Evolutionary conservation across 768 basidiomycete species (phyloP), one percentile per base, ranked within the genome.

Genomic region (Gymnopilus junonius): DNA sequence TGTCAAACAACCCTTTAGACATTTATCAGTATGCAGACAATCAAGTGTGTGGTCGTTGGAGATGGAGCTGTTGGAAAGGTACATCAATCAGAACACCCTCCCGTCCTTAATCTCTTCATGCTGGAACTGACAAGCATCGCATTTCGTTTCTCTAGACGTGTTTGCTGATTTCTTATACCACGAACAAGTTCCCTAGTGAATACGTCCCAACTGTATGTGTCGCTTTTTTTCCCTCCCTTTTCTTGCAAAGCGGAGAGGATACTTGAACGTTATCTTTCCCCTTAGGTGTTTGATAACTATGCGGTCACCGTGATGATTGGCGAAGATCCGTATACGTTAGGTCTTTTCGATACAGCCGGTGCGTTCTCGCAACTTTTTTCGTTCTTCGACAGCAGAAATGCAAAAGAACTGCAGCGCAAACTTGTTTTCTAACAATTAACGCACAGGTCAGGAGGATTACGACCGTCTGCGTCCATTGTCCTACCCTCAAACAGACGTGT

Each of bases 281-380:
- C 58, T 17, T 79, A 94, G 93, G 91, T 95, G 63, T 95, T 95
- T 77, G 94, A 97, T 79, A 97, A 97, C 79, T 96, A 96, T 80
- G 97, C 97, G 65, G 97, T 99, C 65, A 99, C 97, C n/a, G 97
- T 99, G 62, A 99, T 99, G 97, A 99, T 99, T 80, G 97, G 97
- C 57, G 97, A 99, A 73, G 97, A 99, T 79, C 97, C 97, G 57
- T 99, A 99, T 78, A 99, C 97, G 67, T 81, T 99, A 74, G 97
- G 97, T 60, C 78, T 99, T 69, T 99, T 99, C 78, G 97, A 99
- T 85, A 99, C 97, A 63, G 97, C 97, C 70, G 95, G 95, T 95
- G 67, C 70, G 92, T 85, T 58, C 31, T 34, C 48, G 29, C 32
- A n/a, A 17, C 23, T 17, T 85, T 58, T 45, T 29, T 58, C n/a